Evolutionary conservation across 495 filamentous ascomycete species (phyloP), one percentile per base, ranked within the genome.

Genomic region (Immersiella caudata): DNA sequence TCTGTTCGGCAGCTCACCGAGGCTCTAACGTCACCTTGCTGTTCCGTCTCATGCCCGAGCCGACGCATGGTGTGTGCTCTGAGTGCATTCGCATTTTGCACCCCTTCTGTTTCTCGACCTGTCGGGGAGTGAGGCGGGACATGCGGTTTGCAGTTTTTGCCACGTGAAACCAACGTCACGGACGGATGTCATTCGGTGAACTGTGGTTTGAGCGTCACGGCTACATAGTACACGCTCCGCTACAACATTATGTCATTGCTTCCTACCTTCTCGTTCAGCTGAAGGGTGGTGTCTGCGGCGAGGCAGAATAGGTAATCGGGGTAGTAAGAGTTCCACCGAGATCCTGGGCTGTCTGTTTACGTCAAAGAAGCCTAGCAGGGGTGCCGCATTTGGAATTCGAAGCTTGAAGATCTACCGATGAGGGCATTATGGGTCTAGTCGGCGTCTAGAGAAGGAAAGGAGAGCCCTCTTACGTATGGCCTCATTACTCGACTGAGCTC

Each of bases 181-280:
- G 5, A 6, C 40, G n/a, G 40, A 18, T 18, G 9, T 46, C 40
- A 2, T 46, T 46, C 40, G 40, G 29, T 8, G 29, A 8, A 33
- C 8, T 46, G 40, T 5, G 14, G 11, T 4, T 46, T 12, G 40
- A 18, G 40, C 40, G 40, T 46, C 40, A 46, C 40, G 16, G 40
- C 40, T 46, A 46, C n/a, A n/a, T n/a, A n/a, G n/a, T n/a, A n/a
- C 40, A 46, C 40, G 40, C 40, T 46, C 40, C 40, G 40, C 40
- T 46, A 46, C 40, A 12, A 46, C 40, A 14, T 46, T 46, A 46
- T 46, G 40, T 46, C 40, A 46, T 46, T n/a, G 14, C 40, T 4
- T 4, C 40, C 14, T 12, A 46, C 40, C 40, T 14, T 14, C 40
- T 2, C 9, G 4, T 18, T 14, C 5, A 46, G 40, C 40, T 46